Conservation (phyloP, 2,329 filamentous ascomycete species). For the Dichotomopilus funicola region DNA sequence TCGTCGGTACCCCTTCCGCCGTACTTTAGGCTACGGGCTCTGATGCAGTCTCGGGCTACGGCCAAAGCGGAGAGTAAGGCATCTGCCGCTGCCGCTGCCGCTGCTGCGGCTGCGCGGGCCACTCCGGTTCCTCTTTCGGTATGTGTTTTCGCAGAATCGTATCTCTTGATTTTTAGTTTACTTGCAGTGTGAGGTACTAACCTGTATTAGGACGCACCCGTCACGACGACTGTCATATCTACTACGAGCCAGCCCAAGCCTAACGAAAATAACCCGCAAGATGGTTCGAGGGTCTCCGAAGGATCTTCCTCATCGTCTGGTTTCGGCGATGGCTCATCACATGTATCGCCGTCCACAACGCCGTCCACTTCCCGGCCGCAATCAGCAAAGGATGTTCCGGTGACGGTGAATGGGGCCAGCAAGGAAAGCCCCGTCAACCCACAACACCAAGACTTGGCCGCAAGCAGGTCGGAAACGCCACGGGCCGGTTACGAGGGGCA, state of each 20-base stretch:
- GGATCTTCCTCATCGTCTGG: conserved; percentile 39
- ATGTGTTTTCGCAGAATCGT: background rate
- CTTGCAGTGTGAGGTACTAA: too few species aligned
- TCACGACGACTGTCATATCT: background rate
- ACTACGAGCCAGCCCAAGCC: conserved; percentile 7
- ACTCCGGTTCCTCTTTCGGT: background rate
- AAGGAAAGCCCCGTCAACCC: conserved; percentile 12
- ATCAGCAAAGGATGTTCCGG: conserved; percentile 31
- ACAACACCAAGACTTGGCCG: conserved; percentile 16
- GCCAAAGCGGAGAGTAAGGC: background rate
- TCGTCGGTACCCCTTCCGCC: conserved; percentile 14
- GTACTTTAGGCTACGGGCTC: conserved; percentile 15
- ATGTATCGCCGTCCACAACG: conserved; percentile 34
- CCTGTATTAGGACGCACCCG: too few species aligned
- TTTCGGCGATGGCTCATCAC: conserved; percentile 34
- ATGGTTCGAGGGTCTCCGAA: conserved; percentile 22
- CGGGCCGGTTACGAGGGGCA: conserved; percentile 9
- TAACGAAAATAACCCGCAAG: conserved; percentile 7
- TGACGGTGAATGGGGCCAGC: conserved; percentile 17
- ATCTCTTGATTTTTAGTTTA: too few species aligned
- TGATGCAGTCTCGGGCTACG: conserved; percentile 10
- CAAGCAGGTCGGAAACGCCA: conserved; percentile 22
- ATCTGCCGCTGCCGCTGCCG: background rate
- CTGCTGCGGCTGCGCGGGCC: background rate
- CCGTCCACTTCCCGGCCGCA: conserved; percentile 40